These are phyloP conservation scores for Calamus simplicifolius DNA, from an alignment of 176 grass and related monocot species.

Conservation along the genomic window DNA sequence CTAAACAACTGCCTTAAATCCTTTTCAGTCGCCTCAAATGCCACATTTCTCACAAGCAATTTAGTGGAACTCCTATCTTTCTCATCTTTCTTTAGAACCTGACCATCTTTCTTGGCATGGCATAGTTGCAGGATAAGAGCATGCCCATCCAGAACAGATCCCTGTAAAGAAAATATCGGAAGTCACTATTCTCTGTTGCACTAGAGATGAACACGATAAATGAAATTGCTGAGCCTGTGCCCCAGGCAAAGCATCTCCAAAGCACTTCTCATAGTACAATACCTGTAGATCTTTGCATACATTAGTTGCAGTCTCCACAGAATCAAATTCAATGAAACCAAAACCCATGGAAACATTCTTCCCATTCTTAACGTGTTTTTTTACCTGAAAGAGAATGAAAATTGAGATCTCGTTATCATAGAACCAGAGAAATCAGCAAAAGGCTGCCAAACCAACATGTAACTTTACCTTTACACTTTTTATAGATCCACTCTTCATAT, in stretches of 20 bases:
- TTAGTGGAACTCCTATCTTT: constrained; percentile 93
- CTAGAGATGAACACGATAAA: no score
- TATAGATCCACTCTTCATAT: constrained; percentile 59
- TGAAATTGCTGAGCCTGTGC: no score
- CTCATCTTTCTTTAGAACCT: constrained; percentile 43
- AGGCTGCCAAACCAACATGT: constrained; percentile 2
- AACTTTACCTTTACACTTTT: constrained; percentile 76
- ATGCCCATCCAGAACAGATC: constrained; percentile 89
- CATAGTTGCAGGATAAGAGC: constrained; percentile 91
- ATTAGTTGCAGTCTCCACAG: constrained; percentile 67
- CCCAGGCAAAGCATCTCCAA: no score
- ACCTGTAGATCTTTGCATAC: constrained; percentile 96
- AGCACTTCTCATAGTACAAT: neutral
- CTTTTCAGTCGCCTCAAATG: constrained; percentile 84
- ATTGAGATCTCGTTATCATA: constrained; percentile 13
- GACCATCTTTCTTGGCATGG: constrained; percentile 60
- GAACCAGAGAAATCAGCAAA: constrained; percentile 8
- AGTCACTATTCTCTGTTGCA: no score
- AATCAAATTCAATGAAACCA: constrained; percentile 95
- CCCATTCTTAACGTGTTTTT: constrained; percentile 81
- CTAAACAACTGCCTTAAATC: constrained; percentile 84
- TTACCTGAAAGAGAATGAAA: constrained; percentile 44
- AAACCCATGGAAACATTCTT: constrained; percentile 96
- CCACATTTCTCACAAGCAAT: constrained; percentile 85
- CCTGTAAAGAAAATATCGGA: constrained; percentile 27